These are phyloP conservation scores for Coniochaeta sp. DNA, from an alignment of 2,329 filamentous ascomycete species.

Conservation along the genomic window DNA sequence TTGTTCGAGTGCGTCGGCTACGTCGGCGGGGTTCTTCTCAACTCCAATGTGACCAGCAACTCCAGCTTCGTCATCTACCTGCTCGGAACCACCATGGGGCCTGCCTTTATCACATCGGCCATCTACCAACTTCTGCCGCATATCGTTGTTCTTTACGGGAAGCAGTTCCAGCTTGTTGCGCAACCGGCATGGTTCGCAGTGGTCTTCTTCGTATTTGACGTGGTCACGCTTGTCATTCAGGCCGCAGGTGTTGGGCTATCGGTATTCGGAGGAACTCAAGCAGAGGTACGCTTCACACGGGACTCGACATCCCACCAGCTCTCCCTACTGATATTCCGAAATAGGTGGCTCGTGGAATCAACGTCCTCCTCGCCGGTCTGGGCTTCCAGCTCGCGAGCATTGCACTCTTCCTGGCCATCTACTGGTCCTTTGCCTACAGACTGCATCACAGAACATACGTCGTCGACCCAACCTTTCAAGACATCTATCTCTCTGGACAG, in stretches of 20 bases:
- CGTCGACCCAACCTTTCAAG: constrained; percentile 30
- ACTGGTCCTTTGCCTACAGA: constrained; percentile 32
- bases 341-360: constrained; percentile 25
- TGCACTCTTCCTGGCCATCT: constrained; percentile 28
- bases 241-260: constrained; percentile 32
- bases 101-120: constrained; percentile 36
- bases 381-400: constrained; percentile 35
- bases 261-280: constrained; percentile 23
- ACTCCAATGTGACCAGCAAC: constrained; percentile 22
- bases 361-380: constrained; percentile 36
- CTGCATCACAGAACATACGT: constrained; percentile 28
- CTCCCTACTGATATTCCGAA: not conserved
- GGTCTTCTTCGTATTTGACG: constrained; percentile 25
- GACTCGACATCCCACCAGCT: not conserved
- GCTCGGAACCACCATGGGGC: constrained; percentile 39
- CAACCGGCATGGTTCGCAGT: constrained; percentile 26
- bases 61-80: constrained; percentile 36
- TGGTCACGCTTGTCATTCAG: constrained; percentile 26
- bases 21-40: constrained; percentile 35
- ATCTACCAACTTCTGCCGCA: constrained; percentile 39
- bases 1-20: constrained; percentile 39
- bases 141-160: constrained; percentile 38
- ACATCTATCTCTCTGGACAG: constrained; percentile 31
- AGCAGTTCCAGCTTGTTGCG: constrained; percentile 27
- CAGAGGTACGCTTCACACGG: constrained; percentile 24